phyloP scores from a whole-genome alignment of 164 flowering plant genomes.

The Warburgia ugandensis region DNA sequence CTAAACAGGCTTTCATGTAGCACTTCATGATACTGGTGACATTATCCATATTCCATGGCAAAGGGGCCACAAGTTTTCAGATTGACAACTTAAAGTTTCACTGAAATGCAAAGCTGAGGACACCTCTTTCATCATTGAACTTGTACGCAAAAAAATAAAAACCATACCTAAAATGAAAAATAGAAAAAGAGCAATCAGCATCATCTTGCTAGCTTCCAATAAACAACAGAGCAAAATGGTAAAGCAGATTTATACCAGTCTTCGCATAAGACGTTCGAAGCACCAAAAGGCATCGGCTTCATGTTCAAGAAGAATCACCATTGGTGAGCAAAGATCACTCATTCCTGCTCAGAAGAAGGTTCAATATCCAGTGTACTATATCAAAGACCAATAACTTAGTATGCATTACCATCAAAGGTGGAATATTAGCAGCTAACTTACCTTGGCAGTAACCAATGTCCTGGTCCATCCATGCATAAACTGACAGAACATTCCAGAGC shows the following conservation, averaged over 20 bases:
- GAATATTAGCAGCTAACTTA: constrained; percentile 13
- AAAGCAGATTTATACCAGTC: constrained; percentile 47
- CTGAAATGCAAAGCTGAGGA: too few relatives aligned
- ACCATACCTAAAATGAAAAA: neutral
- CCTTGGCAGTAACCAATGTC: constrained; percentile 94
- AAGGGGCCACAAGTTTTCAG: too few relatives aligned
- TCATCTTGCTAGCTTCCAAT: neutral
- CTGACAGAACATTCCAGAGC: constrained; percentile 79
- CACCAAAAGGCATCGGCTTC: constrained; percentile 99
- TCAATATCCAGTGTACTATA: neutral
- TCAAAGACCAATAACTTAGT: constrained; percentile 2
- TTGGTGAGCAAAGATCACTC: constrained; percentile 94
- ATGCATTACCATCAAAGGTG: too few relatives aligned
- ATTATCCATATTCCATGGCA: too few relatives aligned
- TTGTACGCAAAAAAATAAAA: too few relatives aligned
- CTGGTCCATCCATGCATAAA: constrained; percentile 79
- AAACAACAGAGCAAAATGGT: neutral
- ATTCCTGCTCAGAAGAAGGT: constrained; percentile 47
- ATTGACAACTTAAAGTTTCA: too few relatives aligned
- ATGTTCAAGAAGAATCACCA: constrained; percentile 71
- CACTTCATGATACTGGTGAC: too few relatives aligned
- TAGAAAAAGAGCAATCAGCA: neutral
- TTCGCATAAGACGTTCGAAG: constrained; percentile 86
- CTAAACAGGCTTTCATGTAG: too few relatives aligned
- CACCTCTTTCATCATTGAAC: too few relatives aligned